Conservation (phyloP, 2,329 filamentous ascomycete genomes). For the Aphanocladium album region DNA sequence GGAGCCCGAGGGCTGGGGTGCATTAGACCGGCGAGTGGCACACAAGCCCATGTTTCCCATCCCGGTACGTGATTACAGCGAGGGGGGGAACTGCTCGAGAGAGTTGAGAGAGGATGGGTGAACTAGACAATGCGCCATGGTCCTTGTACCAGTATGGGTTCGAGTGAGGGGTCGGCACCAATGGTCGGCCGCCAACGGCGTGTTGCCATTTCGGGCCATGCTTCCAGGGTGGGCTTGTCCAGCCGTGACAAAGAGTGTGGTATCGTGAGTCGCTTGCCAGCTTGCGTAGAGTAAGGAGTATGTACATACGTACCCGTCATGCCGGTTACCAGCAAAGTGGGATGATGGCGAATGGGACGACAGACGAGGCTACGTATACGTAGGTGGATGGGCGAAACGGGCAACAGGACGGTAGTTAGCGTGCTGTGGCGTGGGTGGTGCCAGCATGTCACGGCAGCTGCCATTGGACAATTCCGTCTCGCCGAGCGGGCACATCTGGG, state of each 20-base stretch:
- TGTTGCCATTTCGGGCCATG: background rate
- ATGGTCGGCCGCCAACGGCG: background rate
- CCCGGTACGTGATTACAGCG: background rate
- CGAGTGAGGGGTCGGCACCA: background rate
- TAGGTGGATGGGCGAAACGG: background rate
- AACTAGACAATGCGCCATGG: background rate
- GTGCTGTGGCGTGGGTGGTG: background rate
- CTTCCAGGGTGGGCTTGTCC: background rate
- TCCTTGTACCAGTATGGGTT: too few species aligned
- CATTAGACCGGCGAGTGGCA: background rate
- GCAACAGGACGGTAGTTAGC: background rate
- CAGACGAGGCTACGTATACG: background rate
- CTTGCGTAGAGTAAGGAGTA: too few species aligned
- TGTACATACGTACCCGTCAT: too few species aligned
- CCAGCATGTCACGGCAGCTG: background rate
- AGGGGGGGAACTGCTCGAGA: background rate
- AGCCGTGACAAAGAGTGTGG: too few species aligned
- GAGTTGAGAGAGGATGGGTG: too few species aligned
- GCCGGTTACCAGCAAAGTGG: too few species aligned
- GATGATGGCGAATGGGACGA: background rate
- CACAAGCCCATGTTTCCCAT: background rate
- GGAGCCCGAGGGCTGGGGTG: constrained; percentile 7
- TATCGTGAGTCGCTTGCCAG: too few species aligned
- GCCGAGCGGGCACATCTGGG: background rate
- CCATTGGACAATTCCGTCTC: constrained; percentile 1